Evolutionary conservation across 169 alveolate genomes (phyloP), one percentile per base, ranked within the genome.

Genomic region (Plasmodium inui): DNA sequence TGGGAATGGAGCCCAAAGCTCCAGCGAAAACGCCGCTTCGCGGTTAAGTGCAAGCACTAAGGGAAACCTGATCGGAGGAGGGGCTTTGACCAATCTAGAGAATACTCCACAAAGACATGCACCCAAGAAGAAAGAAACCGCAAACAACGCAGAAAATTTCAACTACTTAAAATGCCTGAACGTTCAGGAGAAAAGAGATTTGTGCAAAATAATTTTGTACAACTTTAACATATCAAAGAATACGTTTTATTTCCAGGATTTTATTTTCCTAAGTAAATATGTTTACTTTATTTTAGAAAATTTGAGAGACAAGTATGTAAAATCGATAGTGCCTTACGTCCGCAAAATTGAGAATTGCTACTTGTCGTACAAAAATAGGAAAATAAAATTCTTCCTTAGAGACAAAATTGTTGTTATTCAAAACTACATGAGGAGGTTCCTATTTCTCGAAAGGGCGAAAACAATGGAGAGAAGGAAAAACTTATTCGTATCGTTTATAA

Each of bases 231-330:
- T 91, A 61, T 19, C 92, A 22, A 46, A 71, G 50, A 57, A 91
- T 50, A 34, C 76, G 10, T 46, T 81, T 71, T 82, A 91, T 61
- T 91, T 81, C 76, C 61, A 76, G 6, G 55, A 81, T 46, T 91
- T 70, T 70, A 55, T 91, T 22, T 91, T 91, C 57, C 2, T 91
- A 91, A 76, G 70, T 32, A 91, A 91, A 73, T 50, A 72, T 19
- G 55, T 72, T 19, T 91, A 91, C 39, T 91, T 91, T 28, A 81
- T 91, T 82, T 91, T 91, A 73, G 95, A 81, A 44, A 67, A 55
- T 72, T 41, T 82, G 67, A 91, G 78, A 82, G 46, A 55, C 57
- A 83, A 91, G 84, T 91, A 41, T 71, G 30, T 91, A 70, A 91
- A 73, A 82, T 50, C 22, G 10, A 61, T 91, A 81, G 41, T 46